These are phyloP conservation scores for Funneliformis geosporum DNA, from an alignment of 192 early-diverging fungal species.

Conservation along the genomic window DNA sequence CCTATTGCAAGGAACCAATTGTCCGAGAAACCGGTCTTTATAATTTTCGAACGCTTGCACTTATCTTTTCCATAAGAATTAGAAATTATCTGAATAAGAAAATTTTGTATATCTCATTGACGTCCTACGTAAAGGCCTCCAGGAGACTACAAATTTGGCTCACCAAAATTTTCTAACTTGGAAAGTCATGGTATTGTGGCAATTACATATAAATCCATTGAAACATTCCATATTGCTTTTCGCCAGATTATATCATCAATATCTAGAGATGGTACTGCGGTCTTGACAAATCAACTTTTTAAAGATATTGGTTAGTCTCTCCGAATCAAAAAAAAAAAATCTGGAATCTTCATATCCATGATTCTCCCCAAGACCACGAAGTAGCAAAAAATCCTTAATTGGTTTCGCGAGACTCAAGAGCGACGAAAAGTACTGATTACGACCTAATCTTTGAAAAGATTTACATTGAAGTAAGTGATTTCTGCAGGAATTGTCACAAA, in stretches of 20 bases:
- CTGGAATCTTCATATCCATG: too few species aligned
- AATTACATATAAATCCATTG: conserved; percentile 5
- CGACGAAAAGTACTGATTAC: neutral
- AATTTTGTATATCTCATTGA: neutral
- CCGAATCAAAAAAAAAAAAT: too few species aligned
- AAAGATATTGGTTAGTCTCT: conserved; percentile 12
- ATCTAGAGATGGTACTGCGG: neutral
- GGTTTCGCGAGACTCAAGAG: neutral
- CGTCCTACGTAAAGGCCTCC: neutral
- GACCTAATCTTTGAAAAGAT: conserved; percentile 8
- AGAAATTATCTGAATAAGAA: neutral
- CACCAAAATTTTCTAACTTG: neutral
- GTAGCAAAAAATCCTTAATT: neutral
- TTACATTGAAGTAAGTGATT: neutral
- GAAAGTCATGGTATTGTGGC: neutral
- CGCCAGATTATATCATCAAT: neutral
- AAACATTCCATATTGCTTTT: conserved; percentile 4
- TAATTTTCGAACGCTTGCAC: neutral
- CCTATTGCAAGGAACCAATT: too few species aligned
- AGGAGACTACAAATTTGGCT: neutral
- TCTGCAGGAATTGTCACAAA: neutral
- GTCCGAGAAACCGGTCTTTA: neutral
- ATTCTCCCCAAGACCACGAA: neutral
- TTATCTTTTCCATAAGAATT: neutral
- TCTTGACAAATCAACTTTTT: neutral